Evolutionary conservation across 345 rosid species (phyloP), one percentile per base, ranked within the genome.

Genomic region (Reutealis trisperma): DNA sequence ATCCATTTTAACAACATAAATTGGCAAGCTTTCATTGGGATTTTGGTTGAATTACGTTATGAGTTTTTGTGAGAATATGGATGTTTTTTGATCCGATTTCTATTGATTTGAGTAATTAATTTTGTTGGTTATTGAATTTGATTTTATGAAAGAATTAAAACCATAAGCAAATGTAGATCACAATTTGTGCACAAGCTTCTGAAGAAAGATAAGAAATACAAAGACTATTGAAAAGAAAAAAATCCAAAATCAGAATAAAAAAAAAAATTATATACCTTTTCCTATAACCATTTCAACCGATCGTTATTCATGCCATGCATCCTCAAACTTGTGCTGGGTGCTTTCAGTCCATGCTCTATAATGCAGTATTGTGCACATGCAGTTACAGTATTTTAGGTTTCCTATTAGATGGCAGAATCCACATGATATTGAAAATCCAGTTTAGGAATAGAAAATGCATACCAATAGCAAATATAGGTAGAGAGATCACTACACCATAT

Each of bases 251-350:
- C 25, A 65, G 49, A 59, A 63, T 25, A 15, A 63, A 51, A n/a
- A n/a, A n/a, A n/a, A 57, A 27, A 45, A 67, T 16, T 22, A 75
- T 62, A 72, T 87, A 92, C 96, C 99, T 92, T 93, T 95, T 41
- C 97, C 98, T 79, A 93, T 59, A 55, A 93, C 84, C 89, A 93
- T 77, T 83, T 90, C 97, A 81, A 89, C 66, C 11, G 96, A 97
- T 62, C 88, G 96, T 77, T 91, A 96, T 72, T 95, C 98, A 59
- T 85, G 86, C 96, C 99, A 88, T 24, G 97, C 91, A 74, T 93
- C 99, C 71, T 93, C 99, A 76, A 92, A 93, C 80, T 95, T 93
- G 83, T 95, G 99, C 78, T 80, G 89, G 18, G 91, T 85, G 83
- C 87, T 77, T 83, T 92, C 89, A 32, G 92, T 78, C 99, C 99